Percentiles rank a stretch among this genome's conserved stretches.
These are phyloP conservation scores for Narthecium ossifragum DNA, from an alignment of 106 monocot genomes.

Conservation along the genomic window DNA sequence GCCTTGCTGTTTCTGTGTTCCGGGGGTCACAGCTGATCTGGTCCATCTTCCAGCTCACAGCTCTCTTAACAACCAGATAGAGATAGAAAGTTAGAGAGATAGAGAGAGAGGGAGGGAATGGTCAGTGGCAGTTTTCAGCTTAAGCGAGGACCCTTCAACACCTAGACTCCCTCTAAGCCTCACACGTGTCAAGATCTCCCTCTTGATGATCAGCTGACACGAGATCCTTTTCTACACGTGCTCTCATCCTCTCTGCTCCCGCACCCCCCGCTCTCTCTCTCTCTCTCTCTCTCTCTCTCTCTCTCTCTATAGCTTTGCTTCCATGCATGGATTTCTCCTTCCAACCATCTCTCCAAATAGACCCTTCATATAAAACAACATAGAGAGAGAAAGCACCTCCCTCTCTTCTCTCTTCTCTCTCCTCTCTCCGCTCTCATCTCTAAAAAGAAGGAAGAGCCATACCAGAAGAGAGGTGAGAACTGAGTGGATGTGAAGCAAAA, in stretches of 20 bases:
- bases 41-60: too few species aligned
- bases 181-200: neutral
- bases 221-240: slow-evolving; percentile 4
- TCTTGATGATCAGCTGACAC: neutral
- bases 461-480: too few species aligned
- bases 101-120: too few species aligned
- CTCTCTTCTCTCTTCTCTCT: neutral
- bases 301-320: slow-evolving; percentile 10
- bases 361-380: slow-evolving; percentile 1
- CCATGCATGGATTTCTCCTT: slow-evolving; percentile 12
- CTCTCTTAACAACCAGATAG: too few species aligned
- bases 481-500: too few species aligned
- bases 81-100: too few species aligned
- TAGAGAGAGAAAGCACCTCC: neutral
- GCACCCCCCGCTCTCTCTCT: neutral
- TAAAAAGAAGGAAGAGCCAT: too few species aligned
- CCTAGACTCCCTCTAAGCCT: neutral
- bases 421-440: neutral
- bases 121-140: too few species aligned
- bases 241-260: neutral
- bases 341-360: neutral
- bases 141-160: too few species aligned
- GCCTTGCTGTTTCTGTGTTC: too few species aligned
- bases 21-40: too few species aligned
- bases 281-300: neutral